Conservation (phyloP, 148 eudicot genomes). For the Cornus kousa region DNA sequence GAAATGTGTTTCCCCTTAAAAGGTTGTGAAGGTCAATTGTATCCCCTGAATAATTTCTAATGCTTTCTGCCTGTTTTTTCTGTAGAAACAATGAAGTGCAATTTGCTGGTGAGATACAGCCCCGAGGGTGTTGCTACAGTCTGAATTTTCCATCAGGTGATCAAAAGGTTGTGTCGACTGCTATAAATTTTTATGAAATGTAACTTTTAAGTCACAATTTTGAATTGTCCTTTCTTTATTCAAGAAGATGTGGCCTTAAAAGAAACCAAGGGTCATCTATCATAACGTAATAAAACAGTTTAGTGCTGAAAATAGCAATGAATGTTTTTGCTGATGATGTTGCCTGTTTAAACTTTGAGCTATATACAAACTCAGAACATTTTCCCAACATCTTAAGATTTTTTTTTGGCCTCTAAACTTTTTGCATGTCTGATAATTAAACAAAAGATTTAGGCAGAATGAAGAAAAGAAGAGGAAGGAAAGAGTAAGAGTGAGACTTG, state of each 20-base stretch:
- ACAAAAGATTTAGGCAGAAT: too few relatives aligned
- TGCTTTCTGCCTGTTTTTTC: conserved; percentile 7
- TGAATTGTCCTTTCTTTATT: neutral
- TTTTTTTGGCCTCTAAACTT: too few relatives aligned
- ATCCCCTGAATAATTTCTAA: neutral
- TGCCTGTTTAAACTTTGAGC: neutral
- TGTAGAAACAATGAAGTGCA: conserved; percentile 92
- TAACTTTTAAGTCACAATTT: neutral
- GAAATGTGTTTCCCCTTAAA: neutral
- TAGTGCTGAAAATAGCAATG: neutral
- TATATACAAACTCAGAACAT: too few relatives aligned
- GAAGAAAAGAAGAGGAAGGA: too few relatives aligned
- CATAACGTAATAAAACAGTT: neutral
- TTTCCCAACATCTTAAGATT: too few relatives aligned
- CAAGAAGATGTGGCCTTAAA: neutral
- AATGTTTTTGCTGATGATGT: neutral
- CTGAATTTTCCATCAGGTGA: conserved; percentile 63
- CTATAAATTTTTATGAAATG: neutral
- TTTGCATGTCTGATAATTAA: too few relatives aligned
- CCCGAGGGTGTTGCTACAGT: conserved; percentile 64
- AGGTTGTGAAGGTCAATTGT: neutral
- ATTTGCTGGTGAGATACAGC: conserved; percentile 91
- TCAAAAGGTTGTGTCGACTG: conserved; percentile 43
- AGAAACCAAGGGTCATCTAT: too few relatives aligned
- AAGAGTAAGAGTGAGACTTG: too few relatives aligned